These are phyloP conservation scores for Zanthoxylum bungeanum DNA, from an alignment of 345 rosid species.

Conservation along the genomic window DNA sequence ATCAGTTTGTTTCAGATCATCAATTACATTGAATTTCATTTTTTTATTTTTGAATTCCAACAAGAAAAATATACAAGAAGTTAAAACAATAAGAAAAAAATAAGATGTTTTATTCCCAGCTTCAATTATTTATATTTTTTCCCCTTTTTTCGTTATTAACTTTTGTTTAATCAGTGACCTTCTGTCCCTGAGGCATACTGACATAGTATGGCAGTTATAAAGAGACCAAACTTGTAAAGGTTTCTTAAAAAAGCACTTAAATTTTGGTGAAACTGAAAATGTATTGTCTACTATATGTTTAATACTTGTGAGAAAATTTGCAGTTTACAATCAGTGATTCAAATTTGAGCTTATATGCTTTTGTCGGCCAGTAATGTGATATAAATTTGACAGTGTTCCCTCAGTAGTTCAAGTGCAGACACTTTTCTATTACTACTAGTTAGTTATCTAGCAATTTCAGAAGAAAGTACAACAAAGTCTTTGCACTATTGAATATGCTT, in stretches of 20 bases:
- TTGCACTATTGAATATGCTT: slow-evolving; percentile 1
- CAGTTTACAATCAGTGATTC: background rate
- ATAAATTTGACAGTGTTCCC: slow-evolving; percentile 2
- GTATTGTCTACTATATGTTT: background rate
- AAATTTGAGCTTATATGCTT: background rate
- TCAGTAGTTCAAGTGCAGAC: background rate
- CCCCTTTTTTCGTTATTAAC: background rate
- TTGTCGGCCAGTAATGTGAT: background rate
- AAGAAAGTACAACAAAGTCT: background rate
- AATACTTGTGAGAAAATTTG: background rate
- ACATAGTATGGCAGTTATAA: background rate
- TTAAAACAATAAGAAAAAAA: background rate
- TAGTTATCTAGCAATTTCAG: background rate
- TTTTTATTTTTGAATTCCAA: background rate
- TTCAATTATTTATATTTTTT: background rate
- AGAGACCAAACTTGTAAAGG: background rate
- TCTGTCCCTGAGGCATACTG: background rate
- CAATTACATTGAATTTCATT: background rate
- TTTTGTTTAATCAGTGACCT: background rate
- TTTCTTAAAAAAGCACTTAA: background rate
- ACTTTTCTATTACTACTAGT: background rate
- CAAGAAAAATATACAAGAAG: background rate
- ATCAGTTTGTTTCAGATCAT: background rate
- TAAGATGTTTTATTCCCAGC: background rate
- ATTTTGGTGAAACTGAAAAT: background rate